These are phyloP conservation scores for Triticum timopheevii DNA, from an alignment of 176 grass and related monocot species.

Conservation along the genomic window DNA sequence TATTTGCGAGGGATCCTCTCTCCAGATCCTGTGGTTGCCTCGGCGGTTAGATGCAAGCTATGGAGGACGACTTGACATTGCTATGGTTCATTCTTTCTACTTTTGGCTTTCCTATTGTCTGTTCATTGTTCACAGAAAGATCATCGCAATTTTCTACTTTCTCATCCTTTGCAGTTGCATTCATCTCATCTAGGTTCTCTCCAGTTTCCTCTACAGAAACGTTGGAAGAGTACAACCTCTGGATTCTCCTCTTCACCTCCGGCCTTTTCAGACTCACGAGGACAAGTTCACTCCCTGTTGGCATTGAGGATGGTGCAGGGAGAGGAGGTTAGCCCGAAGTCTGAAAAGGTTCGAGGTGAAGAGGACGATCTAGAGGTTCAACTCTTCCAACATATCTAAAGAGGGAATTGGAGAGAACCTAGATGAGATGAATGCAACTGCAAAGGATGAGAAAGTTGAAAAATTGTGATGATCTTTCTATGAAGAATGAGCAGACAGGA, in stretches of 20 bases:
- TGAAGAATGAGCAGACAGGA: slow-evolving; percentile 7
- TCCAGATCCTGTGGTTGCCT: no score
- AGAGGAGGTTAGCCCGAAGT: slow-evolving; percentile 50
- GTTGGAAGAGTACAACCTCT: slow-evolving; percentile 51
- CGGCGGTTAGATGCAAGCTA: no score
- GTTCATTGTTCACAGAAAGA: slow-evolving; percentile 11
- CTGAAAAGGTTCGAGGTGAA: slow-evolving; percentile 65
- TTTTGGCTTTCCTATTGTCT: neutral
- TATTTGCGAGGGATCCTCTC: no score
- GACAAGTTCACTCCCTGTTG: slow-evolving; percentile 57
- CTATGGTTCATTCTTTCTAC: neutral
- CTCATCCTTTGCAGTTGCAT: neutral
- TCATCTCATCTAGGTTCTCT: slow-evolving; percentile 22
- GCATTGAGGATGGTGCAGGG: slow-evolving; percentile 36
- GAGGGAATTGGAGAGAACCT: slow-evolving; percentile 13
- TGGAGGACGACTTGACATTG: neutral
- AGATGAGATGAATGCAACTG: slow-evolving; percentile 22
- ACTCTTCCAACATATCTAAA: slow-evolving; percentile 36
- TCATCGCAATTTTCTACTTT: slow-evolving; percentile 28
- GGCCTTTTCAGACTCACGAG: slow-evolving; percentile 55
- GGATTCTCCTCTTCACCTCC: slow-evolving; percentile 60
- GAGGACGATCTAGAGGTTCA: slow-evolving; percentile 58
- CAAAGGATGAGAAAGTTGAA: slow-evolving; percentile 19
- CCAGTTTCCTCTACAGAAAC: slow-evolving; percentile 10
- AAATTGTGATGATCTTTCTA: slow-evolving; percentile 9